Percentiles rank a stretch among this genome's conserved stretches.
Conservation (phyloP, 1,139 yeast genomes). For the Arxiozyma slooffiae region DNA sequence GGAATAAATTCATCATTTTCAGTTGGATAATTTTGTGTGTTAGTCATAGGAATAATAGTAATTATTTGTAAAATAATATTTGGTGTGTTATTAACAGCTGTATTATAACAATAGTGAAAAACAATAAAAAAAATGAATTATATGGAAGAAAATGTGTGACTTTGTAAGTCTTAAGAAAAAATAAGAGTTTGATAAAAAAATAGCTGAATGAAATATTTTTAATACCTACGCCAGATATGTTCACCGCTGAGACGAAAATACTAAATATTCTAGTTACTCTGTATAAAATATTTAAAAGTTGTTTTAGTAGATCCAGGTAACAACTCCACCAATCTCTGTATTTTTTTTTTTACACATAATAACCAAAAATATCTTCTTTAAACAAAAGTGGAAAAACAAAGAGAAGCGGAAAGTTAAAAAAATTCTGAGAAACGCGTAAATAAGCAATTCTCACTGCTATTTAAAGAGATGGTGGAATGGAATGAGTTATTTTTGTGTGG, state of each 20-base stretch:
- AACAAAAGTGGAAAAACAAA: not conserved
- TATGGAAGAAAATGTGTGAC: no score
- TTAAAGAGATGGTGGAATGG: not conserved
- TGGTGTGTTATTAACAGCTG: not conserved
- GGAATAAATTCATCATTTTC: conserved; percentile 18
- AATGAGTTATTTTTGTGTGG: not conserved
- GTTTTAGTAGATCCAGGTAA: not conserved
- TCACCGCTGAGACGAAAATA: no score
- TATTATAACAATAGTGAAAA: not conserved
- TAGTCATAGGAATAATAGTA: not conserved
- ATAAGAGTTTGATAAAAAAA: no score
- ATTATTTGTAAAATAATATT: not conserved
- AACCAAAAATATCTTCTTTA: not conserved
- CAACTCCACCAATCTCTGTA: not conserved
- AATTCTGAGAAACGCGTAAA: not conserved
- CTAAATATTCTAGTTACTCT: not conserved
- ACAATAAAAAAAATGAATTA: not conserved
- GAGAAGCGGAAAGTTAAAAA: not conserved
- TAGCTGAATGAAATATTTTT: not conserved
- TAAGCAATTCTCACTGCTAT: not conserved
- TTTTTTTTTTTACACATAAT: no score
- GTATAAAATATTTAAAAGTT: no score
- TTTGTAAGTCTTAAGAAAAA: not conserved
- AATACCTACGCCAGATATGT: not conserved
- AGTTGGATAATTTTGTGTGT: conserved; percentile 6